Evolutionary conservation across 805 yeast species (phyloP), one percentile per base, ranked within the genome.

Genomic region (Candida incommunis): DNA sequence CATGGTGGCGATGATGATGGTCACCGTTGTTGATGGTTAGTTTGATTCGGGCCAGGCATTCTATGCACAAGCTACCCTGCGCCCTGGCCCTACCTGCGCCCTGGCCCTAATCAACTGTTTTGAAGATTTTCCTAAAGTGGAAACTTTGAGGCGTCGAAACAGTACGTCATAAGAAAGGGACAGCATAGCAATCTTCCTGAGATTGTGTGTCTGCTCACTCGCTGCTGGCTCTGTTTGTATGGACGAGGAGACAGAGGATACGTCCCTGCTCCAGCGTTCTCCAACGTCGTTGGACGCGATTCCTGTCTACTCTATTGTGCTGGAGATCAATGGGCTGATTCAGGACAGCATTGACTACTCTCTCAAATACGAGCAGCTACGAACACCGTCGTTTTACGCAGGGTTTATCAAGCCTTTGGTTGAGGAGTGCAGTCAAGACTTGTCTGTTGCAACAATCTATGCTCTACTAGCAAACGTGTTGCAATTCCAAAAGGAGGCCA

Each of bases 291-390:
- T 65, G 23, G 69, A 64, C 45, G 27, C 53, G 18, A 49, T 65
- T n/a, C 64, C 67, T 4, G 60, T 65, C 21, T 62, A 59, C 45
- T 42, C 54, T 15, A 48, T 60, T 4, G 62, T 61, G 3, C 51
- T 58, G 35, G 61, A 61, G 41, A 55, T 70, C 43, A 72, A 72
- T 49, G 70, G 65, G 41, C 58, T 68, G 11, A 56, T 75, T 16
- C 66, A 64, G 48, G 62, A 60, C 26, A 58, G 64, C 42, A 71
- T 75, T 16, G 67, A 61, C 35, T 55, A 71, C 23, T 64, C 71
- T 45, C 59, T 75, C 50, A 71, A 68, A 46, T 70, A 71, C 48
- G 76, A 74, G 47, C 78, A 73, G 54, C 54, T 73, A 45, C 66
- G 67, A 45, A 59, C 73, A 2, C 78, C 78, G 1, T 78, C 74